phyloP scores from a whole-genome alignment of 192 early-diverging fungal species.

The Coemansia sp. region DNA sequence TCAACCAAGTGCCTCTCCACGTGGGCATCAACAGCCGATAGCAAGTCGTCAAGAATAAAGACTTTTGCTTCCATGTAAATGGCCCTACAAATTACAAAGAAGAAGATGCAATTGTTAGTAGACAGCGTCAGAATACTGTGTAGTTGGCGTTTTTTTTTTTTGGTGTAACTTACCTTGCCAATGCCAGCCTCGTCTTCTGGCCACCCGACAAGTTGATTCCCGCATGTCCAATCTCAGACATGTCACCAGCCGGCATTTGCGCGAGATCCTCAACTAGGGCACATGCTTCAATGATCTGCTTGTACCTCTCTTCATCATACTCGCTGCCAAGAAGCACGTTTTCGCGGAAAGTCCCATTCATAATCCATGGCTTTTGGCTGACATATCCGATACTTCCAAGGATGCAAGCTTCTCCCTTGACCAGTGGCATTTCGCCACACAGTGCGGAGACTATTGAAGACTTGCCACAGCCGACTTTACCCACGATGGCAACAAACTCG shows the following conservation, averaged over 20 bases:
- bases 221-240: constrained; percentile 58
- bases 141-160: neutral
- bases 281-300: constrained; percentile 29
- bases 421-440: constrained; percentile 75
- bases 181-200: constrained; percentile 61
- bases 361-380: constrained; percentile 45
- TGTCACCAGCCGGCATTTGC: constrained; percentile 30
- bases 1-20: constrained; percentile 33
- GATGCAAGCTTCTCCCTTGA: constrained; percentile 62
- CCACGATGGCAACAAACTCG: constrained; percentile 50
- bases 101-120: neutral
- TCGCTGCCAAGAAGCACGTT: constrained; percentile 39
- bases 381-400: constrained; percentile 57
- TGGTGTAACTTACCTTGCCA: constrained; percentile 49
- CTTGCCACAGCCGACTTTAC: constrained; percentile 61
- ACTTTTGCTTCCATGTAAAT: constrained; percentile 61
- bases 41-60: constrained; percentile 28
- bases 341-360: constrained; percentile 43
- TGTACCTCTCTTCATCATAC: constrained; percentile 21
- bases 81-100: constrained; percentile 43
- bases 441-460: constrained; percentile 59
- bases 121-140: neutral
- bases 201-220: constrained; percentile 62
- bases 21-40: constrained; percentile 31
- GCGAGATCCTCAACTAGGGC: constrained; percentile 26